Evolutionary conservation across 805 yeast species (phyloP).

Genomic region (Lachancea nothofagi): DNA sequence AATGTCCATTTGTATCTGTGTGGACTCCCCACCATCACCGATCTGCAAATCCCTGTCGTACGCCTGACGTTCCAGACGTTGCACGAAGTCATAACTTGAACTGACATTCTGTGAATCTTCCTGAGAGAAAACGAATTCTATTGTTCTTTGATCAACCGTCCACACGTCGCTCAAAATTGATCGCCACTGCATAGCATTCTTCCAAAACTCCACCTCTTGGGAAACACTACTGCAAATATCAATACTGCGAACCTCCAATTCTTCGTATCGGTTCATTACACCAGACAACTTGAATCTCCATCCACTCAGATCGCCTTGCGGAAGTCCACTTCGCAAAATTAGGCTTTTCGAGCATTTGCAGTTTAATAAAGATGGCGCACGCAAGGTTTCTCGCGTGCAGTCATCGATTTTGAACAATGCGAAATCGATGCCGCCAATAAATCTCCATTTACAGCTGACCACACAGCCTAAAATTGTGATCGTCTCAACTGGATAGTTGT

Average conservation of each 20-base stretch:
- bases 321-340: conserved; percentile 22
- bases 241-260: conserved; percentile 30
- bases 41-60: conserved; percentile 19
- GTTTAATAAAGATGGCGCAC: conserved; percentile 12
- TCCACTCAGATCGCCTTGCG: conserved; percentile 21
- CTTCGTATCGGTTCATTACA: conserved; percentile 16
- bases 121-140: conserved; percentile 12
- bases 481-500: conserved; percentile 40
- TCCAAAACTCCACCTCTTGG: conserved; percentile 38
- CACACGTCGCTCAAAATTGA: conserved; percentile 32
- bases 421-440: conserved; percentile 16
- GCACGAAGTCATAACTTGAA: conserved; percentile 12
- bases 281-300: conserved; percentile 31
- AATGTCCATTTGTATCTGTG: neutral
- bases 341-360: conserved; percentile 26
- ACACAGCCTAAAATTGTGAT: conserved; percentile 37
- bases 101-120: conserved; percentile 3
- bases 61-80: conserved; percentile 19
- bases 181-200: conserved; percentile 23
- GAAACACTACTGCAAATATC: conserved; percentile 22
- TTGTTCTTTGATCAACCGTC: conserved; percentile 23
- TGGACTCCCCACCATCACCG: neutral
- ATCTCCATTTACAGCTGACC: conserved; percentile 22
- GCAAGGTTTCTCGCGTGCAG: conserved; percentile 14
- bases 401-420: conserved; percentile 25